Evolutionary conservation across 2,329 filamentous ascomycete genomes (phyloP).

Genomic region (Arthrobotrys musiformis): DNA sequence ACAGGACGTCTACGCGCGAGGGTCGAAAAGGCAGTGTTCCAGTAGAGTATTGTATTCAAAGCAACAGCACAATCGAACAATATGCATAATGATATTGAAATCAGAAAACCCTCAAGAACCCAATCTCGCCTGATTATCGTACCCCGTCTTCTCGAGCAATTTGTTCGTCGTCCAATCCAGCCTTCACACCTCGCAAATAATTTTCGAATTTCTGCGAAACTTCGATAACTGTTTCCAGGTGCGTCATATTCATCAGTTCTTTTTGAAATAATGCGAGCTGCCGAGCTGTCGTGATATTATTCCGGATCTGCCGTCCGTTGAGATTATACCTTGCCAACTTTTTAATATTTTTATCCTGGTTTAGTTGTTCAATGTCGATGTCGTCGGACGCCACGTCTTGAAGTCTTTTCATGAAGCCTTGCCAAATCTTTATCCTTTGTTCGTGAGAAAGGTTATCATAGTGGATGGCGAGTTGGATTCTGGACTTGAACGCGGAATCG

Average conservation of each 20-base stretch:
- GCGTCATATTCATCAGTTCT: background rate
- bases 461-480: slow-evolving; percentile 58
- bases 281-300: background rate
- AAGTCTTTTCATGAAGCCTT: background rate
- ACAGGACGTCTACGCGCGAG: too few relatives aligned
- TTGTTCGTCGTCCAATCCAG: background rate
- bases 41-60: too few relatives aligned
- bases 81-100: too few relatives aligned
- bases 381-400: background rate
- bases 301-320: background rate
- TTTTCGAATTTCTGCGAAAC: background rate
- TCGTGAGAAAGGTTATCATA: background rate
- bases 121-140: background rate
- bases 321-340: background rate
- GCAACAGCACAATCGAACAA: too few relatives aligned
- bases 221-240: background rate
- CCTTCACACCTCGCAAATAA: background rate
- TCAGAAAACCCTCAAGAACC: background rate
- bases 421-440: background rate
- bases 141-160: background rate
- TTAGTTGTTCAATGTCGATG: background rate
- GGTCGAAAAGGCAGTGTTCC: too few relatives aligned
- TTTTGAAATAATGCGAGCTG: background rate
- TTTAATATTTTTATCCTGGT: background rate
- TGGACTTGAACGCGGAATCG: slow-evolving; percentile 58